These are phyloP conservation scores for Dovyalis caffra DNA, from an alignment of 345 rosid genomes.

Conservation along the genomic window DNA sequence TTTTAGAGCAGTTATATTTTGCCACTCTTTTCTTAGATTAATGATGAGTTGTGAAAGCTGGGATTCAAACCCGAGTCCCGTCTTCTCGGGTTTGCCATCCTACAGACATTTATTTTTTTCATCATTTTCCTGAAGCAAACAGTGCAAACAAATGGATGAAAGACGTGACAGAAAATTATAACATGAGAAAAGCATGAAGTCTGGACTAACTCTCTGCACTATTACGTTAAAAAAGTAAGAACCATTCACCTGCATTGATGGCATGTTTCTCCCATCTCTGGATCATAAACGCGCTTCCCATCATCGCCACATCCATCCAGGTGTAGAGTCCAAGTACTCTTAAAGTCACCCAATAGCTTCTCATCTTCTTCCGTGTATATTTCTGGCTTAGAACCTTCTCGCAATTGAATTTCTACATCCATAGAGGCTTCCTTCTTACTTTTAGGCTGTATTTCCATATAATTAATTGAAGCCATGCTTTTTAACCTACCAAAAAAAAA, in stretches of 20 bases:
- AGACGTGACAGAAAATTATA: not conserved
- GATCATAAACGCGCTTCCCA: constrained; percentile 34
- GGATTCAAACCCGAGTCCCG: too few species aligned
- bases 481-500: constrained; percentile 25
- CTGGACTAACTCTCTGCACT: not conserved
- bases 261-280: constrained; percentile 28
- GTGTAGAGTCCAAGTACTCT: constrained; percentile 16
- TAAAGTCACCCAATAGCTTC: constrained; percentile 30
- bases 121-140: too few species aligned
- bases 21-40: too few species aligned
- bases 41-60: too few species aligned
- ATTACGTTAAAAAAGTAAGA: not conserved
- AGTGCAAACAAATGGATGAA: too few species aligned
- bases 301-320: constrained; percentile 29
- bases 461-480: constrained; percentile 23
- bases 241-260: constrained; percentile 42
- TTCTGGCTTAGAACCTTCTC: constrained; percentile 32
- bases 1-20: too few species aligned
- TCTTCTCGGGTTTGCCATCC: too few species aligned
- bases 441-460: constrained; percentile 2
- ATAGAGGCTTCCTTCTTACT: constrained; percentile 5
- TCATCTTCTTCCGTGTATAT: constrained; percentile 28
- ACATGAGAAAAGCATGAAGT: not conserved
- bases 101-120: too few species aligned
- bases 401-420: constrained; percentile 15